Evolutionary conservation across 1,139 yeast genomes (phyloP), one percentile per base, ranked within the genome.

Genomic region (Yamadazyma kanchanaburiensis): DNA sequence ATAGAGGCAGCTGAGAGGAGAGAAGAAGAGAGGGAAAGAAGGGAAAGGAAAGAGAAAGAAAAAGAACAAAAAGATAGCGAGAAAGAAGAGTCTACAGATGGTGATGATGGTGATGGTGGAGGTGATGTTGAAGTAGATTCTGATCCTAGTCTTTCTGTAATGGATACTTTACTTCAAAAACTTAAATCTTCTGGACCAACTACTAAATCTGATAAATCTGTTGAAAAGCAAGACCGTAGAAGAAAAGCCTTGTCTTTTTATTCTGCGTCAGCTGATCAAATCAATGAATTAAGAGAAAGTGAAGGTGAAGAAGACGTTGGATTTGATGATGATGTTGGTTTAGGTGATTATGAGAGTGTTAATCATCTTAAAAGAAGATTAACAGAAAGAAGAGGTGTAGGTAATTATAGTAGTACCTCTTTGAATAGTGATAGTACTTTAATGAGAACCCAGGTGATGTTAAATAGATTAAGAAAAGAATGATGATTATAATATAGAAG

Each of bases 381-480:
- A 51, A 64, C 71, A 5, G 46, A 74, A 34, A 56, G 50, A 40
- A 48, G 42, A 28, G 49, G 49, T 20, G 30, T 35, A 3, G 38
- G 26, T 6, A 34, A 41, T 17, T 27, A 32, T 11, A 43, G 43
- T 18, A 31, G 39, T 16, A 51, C 30, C 2, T 40, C 44, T 42
- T 12, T 39, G 6, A 35, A 39, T 50, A 14, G 68, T 55, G 42
- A 52, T 51, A 34, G 47, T 49, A 43, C 48, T 2, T 49, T 64
- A 54, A 46, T 58, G 22, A 39, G 74, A 31, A 71, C 74, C 1
- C 71, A 64, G 34, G 58, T 60, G 0, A 66, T 68, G 73, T 54
- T 68, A 34, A 55, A 52, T 30, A 61, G 62, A 30, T 46, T 68
- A 16, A 39, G 73, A 14, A 29, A 27, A n/a, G 33, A 26, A 8